These are phyloP conservation scores for Diplodia seriata DNA, from an alignment of 2,329 filamentous ascomycete genomes.

Conservation along the genomic window DNA sequence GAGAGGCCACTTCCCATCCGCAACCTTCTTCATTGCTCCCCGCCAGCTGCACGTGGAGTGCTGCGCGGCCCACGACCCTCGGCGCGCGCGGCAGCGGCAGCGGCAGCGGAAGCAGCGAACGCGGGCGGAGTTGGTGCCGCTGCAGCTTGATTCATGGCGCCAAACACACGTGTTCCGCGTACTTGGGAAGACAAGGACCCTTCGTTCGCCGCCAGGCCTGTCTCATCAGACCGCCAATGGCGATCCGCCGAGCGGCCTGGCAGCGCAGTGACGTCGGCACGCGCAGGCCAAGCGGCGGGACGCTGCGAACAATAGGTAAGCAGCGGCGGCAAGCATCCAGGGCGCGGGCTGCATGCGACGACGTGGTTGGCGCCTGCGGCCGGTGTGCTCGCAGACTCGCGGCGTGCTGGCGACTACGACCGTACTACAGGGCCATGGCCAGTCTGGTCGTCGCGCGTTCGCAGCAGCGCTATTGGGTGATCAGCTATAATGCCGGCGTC, in stretches of 20 bases:
- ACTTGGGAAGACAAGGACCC: constrained; percentile 16
- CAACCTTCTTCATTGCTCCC: constrained; percentile 26
- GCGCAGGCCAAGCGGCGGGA: constrained; percentile 25
- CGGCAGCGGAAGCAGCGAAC: background rate
- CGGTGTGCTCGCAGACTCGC: background rate
- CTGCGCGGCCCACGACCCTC: constrained; percentile 2
- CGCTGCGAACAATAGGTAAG: constrained; percentile 25
- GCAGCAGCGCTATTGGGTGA: constrained; percentile 19
- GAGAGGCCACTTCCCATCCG: constrained; percentile 29
- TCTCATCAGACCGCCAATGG: constrained; percentile 31
- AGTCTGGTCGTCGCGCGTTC: constrained; percentile 13
- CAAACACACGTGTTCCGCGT: constrained; percentile 21
- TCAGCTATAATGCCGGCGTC: constrained; percentile 29
- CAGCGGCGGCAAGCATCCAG: constrained; percentile 21
- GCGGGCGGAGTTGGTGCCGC: background rate
- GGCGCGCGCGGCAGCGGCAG: background rate
- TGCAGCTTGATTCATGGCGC: constrained; percentile 16
- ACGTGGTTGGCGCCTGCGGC: constrained; percentile 14
- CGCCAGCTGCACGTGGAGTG: constrained; percentile 11
- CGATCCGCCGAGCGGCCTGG: constrained; percentile 24
- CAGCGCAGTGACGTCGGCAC: constrained; percentile 17
- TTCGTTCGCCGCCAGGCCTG: background rate
- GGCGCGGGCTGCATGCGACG: constrained; percentile 15
- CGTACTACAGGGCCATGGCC: background rate
- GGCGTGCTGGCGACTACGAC: constrained; percentile 5